Conservation (phyloP, 441 rosid species). For the Syzygium malaccense region DNA sequence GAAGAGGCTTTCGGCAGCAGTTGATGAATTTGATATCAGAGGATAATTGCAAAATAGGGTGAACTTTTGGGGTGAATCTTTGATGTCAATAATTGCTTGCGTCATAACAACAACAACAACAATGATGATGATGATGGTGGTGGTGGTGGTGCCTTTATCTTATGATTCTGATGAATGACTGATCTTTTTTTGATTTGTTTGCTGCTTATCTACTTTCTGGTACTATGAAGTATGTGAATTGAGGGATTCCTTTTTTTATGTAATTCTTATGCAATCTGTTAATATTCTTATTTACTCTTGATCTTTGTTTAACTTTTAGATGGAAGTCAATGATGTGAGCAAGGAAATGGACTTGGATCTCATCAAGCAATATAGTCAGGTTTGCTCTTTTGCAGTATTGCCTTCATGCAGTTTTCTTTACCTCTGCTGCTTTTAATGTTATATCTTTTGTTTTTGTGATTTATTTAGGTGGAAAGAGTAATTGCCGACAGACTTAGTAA, state of each 20-base stretch:
- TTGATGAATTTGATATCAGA: neutral
- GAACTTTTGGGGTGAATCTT: neutral
- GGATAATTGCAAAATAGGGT: neutral
- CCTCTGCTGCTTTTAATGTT: constrained; percentile 4
- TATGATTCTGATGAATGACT: neutral
- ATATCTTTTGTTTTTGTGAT: constrained; percentile 13
- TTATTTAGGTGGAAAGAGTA: constrained; percentile 80
- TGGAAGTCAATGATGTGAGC: constrained; percentile 97
- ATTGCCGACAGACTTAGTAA: constrained; percentile 81
- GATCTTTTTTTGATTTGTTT: neutral
- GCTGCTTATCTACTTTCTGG: neutral
- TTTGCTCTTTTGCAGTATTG: constrained; percentile 15
- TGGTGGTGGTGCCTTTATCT: neutral
- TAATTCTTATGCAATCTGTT: neutral
- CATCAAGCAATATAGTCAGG: constrained; percentile 98
- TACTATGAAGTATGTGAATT: neutral
- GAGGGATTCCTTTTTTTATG: neutral
- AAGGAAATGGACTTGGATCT: constrained; percentile 99
- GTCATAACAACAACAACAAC: neutral
- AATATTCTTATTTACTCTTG: neutral
- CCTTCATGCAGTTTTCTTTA: neutral
- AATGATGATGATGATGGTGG: neutral
- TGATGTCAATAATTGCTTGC: neutral
- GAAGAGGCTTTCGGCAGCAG: neutral
- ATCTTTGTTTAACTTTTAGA: constrained; percentile 36